Percentiles rank a stretch among this genome's conserved stretches.
These are phyloP conservation scores for Mariannaea sp. DNA, from an alignment of 2,329 filamentous ascomycete species.

Conservation along the genomic window DNA sequence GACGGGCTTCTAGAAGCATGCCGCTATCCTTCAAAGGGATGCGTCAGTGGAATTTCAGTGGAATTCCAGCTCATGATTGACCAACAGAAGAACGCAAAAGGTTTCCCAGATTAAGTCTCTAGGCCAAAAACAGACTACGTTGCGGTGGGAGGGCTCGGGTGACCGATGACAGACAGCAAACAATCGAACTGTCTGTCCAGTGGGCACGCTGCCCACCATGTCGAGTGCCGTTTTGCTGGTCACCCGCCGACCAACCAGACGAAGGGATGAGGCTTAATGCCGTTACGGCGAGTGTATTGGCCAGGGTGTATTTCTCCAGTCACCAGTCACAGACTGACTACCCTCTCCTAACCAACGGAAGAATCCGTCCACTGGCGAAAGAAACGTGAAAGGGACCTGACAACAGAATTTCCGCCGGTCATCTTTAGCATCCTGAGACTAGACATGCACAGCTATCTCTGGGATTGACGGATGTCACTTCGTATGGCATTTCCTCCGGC, in stretches of 20 bases:
- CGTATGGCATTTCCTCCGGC: too few relatives aligned
- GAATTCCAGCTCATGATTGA: constrained; percentile 1
- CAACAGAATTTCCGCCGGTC: too few relatives aligned
- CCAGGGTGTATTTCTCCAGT: too few relatives aligned
- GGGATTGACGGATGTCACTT: too few relatives aligned
- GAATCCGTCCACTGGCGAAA: too few relatives aligned
- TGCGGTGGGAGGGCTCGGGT: constrained; percentile 18
- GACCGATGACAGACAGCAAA: constrained; percentile 26
- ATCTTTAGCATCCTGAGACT: too few relatives aligned
- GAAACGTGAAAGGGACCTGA: too few relatives aligned
- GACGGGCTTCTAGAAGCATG: constrained; percentile 21
- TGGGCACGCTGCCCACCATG: constrained; percentile 7
- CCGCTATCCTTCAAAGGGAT: neutral
- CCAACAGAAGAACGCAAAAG: constrained; percentile 23
- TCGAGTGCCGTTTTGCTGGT: constrained; percentile 4
- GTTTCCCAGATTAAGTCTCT: constrained; percentile 2
- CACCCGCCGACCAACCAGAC: neutral
- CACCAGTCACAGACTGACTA: too few relatives aligned
- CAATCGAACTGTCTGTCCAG: neutral
- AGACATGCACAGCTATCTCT: too few relatives aligned
- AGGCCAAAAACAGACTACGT: constrained; percentile 23
- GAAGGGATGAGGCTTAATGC: neutral
- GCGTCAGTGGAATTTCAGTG: neutral
- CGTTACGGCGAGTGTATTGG: too few relatives aligned
- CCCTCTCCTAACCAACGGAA: too few relatives aligned